These are phyloP conservation scores for Phytophthora boehmeriae DNA, from an alignment of 352 stramenopile species.

Conservation along the genomic window DNA sequence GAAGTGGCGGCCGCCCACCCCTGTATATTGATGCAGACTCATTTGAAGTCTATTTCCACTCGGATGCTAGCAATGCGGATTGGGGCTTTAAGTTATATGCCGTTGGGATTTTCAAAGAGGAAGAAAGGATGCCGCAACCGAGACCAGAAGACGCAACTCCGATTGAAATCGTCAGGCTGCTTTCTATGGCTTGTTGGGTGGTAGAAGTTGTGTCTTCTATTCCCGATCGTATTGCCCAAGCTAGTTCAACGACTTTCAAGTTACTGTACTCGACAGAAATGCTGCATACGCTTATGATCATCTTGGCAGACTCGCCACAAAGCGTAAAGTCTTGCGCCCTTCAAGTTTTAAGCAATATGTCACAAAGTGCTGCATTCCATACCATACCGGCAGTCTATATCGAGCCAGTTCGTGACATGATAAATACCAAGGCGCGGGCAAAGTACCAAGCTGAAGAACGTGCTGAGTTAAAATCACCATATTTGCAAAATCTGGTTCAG, in stretches of 20 bases:
- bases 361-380: conserved; percentile 46
- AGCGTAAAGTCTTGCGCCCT: conserved; percentile 47
- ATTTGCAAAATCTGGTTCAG: conserved; percentile 64
- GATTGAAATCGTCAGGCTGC: conserved; percentile 29
- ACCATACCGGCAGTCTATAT: conserved; percentile 42
- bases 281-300: conserved; percentile 40
- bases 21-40: conserved; percentile 73
- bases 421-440: conserved; percentile 58
- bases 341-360: conserved; percentile 47
- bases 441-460: conserved; percentile 56
- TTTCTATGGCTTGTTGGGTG: conserved; percentile 49
- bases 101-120: conserved; percentile 63
- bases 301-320: conserved; percentile 46
- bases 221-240: conserved; percentile 13
- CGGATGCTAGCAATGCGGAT: conserved; percentile 81
- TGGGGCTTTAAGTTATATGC: conserved; percentile 91
- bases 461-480: conserved; percentile 61
- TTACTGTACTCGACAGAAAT: conserved; percentile 38
- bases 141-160: conserved; percentile 2
- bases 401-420: conserved; percentile 40
- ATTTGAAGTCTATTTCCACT: conserved; percentile 87
- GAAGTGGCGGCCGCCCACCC: conserved; percentile 60
- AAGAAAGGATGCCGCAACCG: conserved; percentile 1
- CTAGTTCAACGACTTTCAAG: conserved; percentile 20
- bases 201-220: conserved; percentile 34